A percentile compares a stretch with the other conserved stretches of the same genome.
Evolutionary conservation across 2,329 filamentous ascomycete genomes (phyloP).

Genomic region (Alternaria burnsii): DNA sequence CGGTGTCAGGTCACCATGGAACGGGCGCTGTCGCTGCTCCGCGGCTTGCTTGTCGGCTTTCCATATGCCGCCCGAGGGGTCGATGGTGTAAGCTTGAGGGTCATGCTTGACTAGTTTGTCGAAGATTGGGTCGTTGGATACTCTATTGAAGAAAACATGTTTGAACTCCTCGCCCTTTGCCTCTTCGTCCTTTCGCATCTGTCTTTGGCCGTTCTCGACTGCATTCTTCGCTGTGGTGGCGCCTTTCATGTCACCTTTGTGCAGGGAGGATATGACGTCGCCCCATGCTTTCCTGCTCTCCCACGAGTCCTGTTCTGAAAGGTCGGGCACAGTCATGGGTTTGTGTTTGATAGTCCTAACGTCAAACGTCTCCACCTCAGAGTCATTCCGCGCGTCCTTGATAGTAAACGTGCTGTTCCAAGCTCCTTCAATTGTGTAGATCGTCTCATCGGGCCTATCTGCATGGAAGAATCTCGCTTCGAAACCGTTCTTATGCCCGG

Average conservation of each 20-base stretch:
- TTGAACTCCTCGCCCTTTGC: constrained; percentile 50
- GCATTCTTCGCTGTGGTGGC: constrained; percentile 42
- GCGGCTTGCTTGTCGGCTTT: constrained; percentile 40
- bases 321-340: constrained; percentile 35
- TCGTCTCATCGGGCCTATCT: constrained; percentile 39
- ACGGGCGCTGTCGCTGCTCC: constrained; percentile 35
- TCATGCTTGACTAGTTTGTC: constrained; percentile 32
- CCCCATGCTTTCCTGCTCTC: constrained; percentile 56
- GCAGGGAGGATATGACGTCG: constrained; percentile 51
- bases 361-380: constrained; percentile 51
- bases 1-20: constrained; percentile 40
- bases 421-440: constrained; percentile 53
- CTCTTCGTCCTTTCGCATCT: constrained; percentile 53
- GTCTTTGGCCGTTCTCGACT: constrained; percentile 52
- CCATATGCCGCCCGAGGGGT: constrained; percentile 42
- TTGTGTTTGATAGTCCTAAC: constrained; percentile 31
- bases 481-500: constrained; percentile 54
- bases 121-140: constrained; percentile 38
- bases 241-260: constrained; percentile 54
- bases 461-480: constrained; percentile 50
- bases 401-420: constrained; percentile 55
- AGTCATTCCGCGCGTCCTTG: constrained; percentile 43
- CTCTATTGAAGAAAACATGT: constrained; percentile 52
- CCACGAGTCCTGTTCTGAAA: constrained; percentile 55
- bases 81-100: constrained; percentile 33